These are phyloP conservation scores for Phytophthora lateralis DNA, from an alignment of 352 stramenopile species.

Conservation along the genomic window DNA sequence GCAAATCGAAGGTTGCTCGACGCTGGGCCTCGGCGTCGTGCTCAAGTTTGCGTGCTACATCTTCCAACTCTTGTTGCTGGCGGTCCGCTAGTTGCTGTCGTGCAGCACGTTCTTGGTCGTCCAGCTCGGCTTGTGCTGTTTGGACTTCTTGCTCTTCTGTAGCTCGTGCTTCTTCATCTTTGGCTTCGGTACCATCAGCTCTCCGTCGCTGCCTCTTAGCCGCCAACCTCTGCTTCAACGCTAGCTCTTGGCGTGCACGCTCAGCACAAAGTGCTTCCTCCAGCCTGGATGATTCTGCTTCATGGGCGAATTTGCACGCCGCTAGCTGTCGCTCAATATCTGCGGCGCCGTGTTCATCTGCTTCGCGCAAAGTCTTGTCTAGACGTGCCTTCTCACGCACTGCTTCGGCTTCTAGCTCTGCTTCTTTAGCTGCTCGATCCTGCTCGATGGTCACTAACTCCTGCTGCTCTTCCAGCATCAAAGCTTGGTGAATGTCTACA, in stretches of 20 bases:
- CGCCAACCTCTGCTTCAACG: slow-evolving; percentile 43
- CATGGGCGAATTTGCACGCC: slow-evolving; percentile 40
- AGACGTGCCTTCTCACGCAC: slow-evolving; percentile 36
- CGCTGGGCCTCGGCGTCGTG: slow-evolving; percentile 29
- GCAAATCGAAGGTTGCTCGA: slow-evolving; percentile 23
- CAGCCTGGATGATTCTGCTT: slow-evolving; percentile 33
- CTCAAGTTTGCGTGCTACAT: slow-evolving; percentile 34
- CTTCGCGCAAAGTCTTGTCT: slow-evolving; percentile 20
- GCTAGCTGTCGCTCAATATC: slow-evolving; percentile 44
- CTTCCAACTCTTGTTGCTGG: slow-evolving; percentile 38
- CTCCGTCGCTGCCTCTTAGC: slow-evolving; percentile 35
- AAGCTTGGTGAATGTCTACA: slow-evolving; percentile 17
- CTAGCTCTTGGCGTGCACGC: slow-evolving; percentile 45
- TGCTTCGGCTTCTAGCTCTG: slow-evolving; percentile 32
- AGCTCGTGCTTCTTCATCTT: slow-evolving; percentile 1
- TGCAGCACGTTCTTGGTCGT: slow-evolving; percentile 25
- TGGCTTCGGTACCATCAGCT: background rate
- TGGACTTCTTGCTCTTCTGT: slow-evolving; percentile 12
- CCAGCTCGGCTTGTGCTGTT: slow-evolving; percentile 21
- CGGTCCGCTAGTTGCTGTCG: slow-evolving; percentile 23
- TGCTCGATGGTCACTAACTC: slow-evolving; percentile 41
- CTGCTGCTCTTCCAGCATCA: slow-evolving; percentile 37
- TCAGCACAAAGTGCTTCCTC: slow-evolving; percentile 38
- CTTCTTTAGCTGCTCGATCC: slow-evolving; percentile 21
- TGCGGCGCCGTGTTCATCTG: slow-evolving; percentile 25